phyloP scores from a whole-genome alignment of 208 protist genomes.

The Leishmania tropica region DNA sequence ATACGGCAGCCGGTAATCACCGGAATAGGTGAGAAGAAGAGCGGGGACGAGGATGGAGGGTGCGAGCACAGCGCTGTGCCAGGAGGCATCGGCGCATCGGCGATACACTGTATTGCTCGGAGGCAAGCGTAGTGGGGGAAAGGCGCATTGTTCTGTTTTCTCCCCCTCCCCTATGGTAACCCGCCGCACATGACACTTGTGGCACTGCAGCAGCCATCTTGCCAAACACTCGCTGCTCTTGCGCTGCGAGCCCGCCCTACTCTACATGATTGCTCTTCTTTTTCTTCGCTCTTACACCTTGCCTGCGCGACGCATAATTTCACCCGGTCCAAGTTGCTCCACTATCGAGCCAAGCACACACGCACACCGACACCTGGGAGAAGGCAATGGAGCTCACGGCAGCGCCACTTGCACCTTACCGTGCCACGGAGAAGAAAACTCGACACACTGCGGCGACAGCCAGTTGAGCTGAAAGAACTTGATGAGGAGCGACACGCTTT shows the following conservation, averaged over 20 bases:
- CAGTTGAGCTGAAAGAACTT: conserved; percentile 63
- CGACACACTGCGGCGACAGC: conserved; percentile 83
- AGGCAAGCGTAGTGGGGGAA: neutral
- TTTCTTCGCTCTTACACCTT: conserved; percentile 1
- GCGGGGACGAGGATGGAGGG: neutral
- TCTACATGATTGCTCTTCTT: conserved; percentile 6
- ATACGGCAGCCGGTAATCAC: neutral
- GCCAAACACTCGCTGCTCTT: neutral
- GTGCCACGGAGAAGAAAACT: conserved; percentile 80
- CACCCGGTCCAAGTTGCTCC: too few relatives aligned
- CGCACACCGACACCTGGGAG: neutral
- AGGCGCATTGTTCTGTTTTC: neutral
- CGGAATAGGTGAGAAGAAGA: neutral
- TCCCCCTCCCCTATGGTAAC: neutral
- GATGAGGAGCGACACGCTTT: conserved; percentile 32
- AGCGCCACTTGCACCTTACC: conserved; percentile 55
- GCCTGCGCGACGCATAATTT: neutral
- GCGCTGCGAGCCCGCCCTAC: neutral
- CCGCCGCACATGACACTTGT: neutral
- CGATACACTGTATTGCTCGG: neutral
- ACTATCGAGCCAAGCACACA: neutral
- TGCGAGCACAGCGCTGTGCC: neutral
- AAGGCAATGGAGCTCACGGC: conserved; percentile 6
- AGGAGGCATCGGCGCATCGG: neutral
- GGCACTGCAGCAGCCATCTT: neutral